These are phyloP conservation scores for Fusarium sp. DNA, from an alignment of 2,329 filamentous ascomycete species.

Conservation along the genomic window DNA sequence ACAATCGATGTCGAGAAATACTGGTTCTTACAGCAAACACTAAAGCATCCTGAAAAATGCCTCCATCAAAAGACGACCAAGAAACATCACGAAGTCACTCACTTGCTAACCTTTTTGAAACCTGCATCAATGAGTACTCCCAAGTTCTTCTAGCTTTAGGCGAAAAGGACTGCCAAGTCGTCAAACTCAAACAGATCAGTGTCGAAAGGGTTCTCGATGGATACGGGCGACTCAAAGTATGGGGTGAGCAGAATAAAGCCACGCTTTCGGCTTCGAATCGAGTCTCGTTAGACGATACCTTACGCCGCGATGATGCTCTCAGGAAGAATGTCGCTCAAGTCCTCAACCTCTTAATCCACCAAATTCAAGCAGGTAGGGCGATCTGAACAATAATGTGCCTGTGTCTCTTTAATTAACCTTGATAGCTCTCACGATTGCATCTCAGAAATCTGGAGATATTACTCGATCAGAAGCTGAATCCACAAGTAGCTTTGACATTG, in stretches of 20 bases:
- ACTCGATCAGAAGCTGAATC: neutral
- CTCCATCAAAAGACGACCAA: accelerated
- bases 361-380: neutral
- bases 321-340: neutral
- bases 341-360: neutral
- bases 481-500: neutral
- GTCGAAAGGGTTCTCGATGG: accelerated
- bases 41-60: neutral
- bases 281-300: accelerated
- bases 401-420: neutral
- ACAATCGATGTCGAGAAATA: too few species aligned
- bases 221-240: neutral
- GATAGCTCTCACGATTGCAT: neutral
- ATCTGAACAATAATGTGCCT: neutral
- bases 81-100: accelerated
- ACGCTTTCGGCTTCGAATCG: accelerated
- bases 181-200: neutral
- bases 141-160: accelerated
- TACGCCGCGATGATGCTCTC: neutral
- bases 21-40: too few species aligned
- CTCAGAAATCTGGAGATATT: neutral
- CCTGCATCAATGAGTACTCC: neutral
- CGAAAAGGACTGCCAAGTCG: neutral
- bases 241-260: neutral
- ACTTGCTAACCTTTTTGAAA: accelerated